Evolutionary conservation across 305 asterid genomes (phyloP).

Genomic region (Ajuga reptans): DNA sequence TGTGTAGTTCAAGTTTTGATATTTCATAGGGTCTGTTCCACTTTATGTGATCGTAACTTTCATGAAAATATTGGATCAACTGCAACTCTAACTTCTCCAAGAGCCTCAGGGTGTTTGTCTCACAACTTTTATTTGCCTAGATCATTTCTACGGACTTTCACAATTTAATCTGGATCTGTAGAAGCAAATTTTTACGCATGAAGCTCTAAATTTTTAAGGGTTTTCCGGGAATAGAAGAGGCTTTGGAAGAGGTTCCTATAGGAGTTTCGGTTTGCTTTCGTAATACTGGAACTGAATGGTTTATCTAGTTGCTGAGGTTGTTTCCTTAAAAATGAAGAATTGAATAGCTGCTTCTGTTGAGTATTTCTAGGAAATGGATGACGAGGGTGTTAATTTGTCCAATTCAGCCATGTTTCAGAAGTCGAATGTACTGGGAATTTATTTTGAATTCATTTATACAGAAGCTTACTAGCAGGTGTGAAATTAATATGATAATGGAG

Average conservation of each 20-base stretch:
- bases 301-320: not conserved
- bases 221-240: not conserved
- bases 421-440: not conserved
- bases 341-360: not conserved
- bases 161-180: not conserved
- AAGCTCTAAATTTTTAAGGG: not conserved
- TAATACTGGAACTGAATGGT: not conserved
- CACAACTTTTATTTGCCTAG: not conserved
- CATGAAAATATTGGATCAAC: constrained; percentile 10
- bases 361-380: not conserved
- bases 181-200: not conserved
- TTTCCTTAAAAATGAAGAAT: not conserved
- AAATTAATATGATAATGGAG: not conserved
- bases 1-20: not conserved
- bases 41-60: not conserved
- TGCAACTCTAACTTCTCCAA: not conserved
- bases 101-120: constrained; percentile 8
- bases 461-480: not conserved
- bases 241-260: not conserved
- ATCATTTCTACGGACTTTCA: not conserved
- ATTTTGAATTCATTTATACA: not conserved
- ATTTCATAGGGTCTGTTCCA: constrained; percentile 4
- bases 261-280: not conserved
- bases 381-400: not conserved
- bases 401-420: not conserved